phyloP scores from a whole-genome alignment of 192 early-diverging fungal species.

The Gonapodya prolifera region DNA sequence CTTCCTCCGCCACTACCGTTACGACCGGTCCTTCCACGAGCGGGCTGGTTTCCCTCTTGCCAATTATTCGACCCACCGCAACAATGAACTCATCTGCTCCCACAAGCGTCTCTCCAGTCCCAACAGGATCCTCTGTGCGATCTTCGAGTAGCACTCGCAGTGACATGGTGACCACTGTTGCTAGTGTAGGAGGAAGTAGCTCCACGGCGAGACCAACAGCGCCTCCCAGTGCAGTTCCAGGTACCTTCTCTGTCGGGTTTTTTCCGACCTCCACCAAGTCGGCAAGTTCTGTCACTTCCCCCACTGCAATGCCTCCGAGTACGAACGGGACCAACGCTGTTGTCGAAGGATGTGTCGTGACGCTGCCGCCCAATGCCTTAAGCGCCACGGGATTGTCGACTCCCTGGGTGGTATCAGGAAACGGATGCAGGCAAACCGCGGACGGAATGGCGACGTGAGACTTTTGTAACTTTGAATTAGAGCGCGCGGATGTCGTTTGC shows the following conservation, averaged over 20 bases:
- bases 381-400: conserved; percentile 12
- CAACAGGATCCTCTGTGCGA: no score
- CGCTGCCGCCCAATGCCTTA: conserved; percentile 13
- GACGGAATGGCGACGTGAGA: neutral
- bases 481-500: neutral
- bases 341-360: conserved; percentile 7
- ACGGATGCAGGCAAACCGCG: conserved; percentile 14
- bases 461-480: neutral
- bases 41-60: no score
- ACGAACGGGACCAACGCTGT: neutral
- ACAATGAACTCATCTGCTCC: no score
- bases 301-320: neutral
- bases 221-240: no score
- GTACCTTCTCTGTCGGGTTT: no score
- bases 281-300: neutral
- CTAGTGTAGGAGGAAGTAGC: neutral
- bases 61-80: no score
- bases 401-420: conserved; percentile 10
- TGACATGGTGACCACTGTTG: no score
- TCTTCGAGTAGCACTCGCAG: no score
- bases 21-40: no score
- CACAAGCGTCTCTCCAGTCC: no score
- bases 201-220: neutral
- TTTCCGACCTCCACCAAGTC: neutral
- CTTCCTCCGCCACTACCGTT: no score